Conservation (phyloP, 2,329 filamentous ascomycete species). For the Penicillium nordicum region DNA sequence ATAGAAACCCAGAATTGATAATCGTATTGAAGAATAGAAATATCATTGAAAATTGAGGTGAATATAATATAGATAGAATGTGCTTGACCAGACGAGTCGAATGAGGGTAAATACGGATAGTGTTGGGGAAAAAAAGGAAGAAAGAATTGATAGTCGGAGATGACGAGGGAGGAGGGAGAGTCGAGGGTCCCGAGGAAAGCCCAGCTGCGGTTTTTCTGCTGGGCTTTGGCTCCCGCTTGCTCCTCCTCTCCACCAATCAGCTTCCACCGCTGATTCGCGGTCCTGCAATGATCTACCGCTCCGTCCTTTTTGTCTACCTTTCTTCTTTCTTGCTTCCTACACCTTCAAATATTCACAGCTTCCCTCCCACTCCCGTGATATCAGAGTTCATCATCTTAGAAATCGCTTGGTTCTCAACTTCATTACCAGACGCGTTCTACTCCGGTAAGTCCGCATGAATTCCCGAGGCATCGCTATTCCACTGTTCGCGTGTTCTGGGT, state of each 20-base stretch:
- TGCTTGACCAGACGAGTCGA: slow-evolving; percentile 49
- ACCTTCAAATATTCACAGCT: slow-evolving; percentile 3
- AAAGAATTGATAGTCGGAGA: slow-evolving; percentile 24
- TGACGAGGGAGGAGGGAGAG: slow-evolving; percentile 33
- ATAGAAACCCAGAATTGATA: slow-evolving; percentile 19
- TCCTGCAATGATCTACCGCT: slow-evolving; percentile 35
- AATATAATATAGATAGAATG: slow-evolving; percentile 28
- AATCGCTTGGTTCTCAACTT: background rate
- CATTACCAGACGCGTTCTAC: slow-evolving; percentile 8
- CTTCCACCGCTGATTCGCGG: slow-evolving; percentile 23
- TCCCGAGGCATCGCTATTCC: background rate
- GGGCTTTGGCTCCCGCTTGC: slow-evolving; percentile 30
- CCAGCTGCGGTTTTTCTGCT: slow-evolving; percentile 14
- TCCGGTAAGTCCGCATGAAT: slow-evolving; percentile 11
- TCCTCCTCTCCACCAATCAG: slow-evolving; percentile 41
- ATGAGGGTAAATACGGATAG: slow-evolving; percentile 63
- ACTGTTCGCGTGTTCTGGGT: slow-evolving; percentile 3
- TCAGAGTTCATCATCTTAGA: background rate
- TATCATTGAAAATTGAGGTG: slow-evolving; percentile 2
- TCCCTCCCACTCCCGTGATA: background rate
- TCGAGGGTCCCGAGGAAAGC: slow-evolving; percentile 28
- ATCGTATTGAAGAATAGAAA: background rate
- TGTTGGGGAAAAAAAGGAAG: slow-evolving; percentile 28
- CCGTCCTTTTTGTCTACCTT: slow-evolving; percentile 33
- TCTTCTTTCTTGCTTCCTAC: slow-evolving; percentile 14